Evolutionary conservation across 2,329 filamentous ascomycete species (phyloP).

Genomic region (Pseudodiploospora longispora): DNA sequence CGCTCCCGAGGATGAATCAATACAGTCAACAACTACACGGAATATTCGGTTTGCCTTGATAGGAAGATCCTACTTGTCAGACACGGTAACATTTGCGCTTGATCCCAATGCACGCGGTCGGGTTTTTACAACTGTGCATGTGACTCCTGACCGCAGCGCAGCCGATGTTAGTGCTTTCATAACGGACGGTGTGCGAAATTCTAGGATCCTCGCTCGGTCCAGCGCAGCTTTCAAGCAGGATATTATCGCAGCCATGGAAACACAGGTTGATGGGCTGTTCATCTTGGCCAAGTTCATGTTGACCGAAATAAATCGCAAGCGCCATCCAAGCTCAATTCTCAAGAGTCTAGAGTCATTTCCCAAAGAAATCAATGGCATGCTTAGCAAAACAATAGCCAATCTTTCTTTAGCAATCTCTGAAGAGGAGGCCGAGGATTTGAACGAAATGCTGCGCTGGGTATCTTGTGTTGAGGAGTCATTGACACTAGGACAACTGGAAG

Average conservation of each 20-base stretch:
- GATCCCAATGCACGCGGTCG: conserved; percentile 23
- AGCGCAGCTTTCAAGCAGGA: conserved; percentile 25
- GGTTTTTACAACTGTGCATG: conserved; percentile 30
- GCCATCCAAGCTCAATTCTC: conserved; percentile 35
- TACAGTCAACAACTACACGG: conserved; percentile 10
- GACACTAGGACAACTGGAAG: conserved; percentile 36
- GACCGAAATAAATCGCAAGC: conserved; percentile 37
- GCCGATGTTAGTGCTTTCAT: conserved; percentile 36
- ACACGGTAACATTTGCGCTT: conserved; percentile 26
- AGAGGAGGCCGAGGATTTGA: conserved; percentile 33
- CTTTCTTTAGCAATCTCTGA: conserved; percentile 31
- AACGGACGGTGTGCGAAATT: conserved; percentile 29
- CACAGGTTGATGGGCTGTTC: conserved; percentile 38
- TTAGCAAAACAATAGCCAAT: conserved; percentile 32
- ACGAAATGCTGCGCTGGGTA: conserved; percentile 38
- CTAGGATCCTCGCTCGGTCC: conserved; percentile 27
- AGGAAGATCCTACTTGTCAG: conserved; percentile 34
- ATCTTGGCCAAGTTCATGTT: conserved; percentile 44
- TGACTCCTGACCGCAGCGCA: conserved; percentile 34
- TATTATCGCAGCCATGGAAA: conserved; percentile 31
- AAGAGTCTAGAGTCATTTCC: conserved; percentile 37
- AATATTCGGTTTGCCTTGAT: conserved; percentile 31
- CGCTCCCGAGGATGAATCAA: conserved; percentile 16
- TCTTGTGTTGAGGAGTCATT: conserved; percentile 36
- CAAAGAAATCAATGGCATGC: conserved; percentile 34